Conservation (phyloP, 2,329 filamentous ascomycete species). For the Fusarium coffeatum region DNA sequence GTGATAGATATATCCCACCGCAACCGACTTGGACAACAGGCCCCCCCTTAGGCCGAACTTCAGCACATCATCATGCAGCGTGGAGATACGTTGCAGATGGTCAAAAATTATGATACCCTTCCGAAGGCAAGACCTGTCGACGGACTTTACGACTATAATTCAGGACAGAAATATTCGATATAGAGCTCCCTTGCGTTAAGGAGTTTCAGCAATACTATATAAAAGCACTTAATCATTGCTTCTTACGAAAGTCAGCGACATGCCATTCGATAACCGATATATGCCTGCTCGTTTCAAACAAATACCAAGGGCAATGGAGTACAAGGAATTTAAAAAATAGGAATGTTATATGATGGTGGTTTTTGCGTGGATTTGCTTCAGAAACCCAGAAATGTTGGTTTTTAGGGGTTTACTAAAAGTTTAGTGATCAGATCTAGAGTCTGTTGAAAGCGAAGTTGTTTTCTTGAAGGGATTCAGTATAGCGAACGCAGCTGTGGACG, state of each 20-base stretch:
- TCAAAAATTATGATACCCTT: conserved; percentile 5
- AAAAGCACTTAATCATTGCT: conserved; percentile 28
- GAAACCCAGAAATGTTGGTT: background rate
- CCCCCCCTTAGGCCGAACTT: background rate
- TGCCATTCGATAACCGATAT: conserved; percentile 10
- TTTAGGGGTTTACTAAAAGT: conserved; percentile 17
- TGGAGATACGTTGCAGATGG: background rate
- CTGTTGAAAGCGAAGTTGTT: conserved; percentile 12
- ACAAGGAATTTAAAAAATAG: conserved; percentile 23
- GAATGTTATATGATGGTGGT: conserved; percentile 5
- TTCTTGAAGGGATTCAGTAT: conserved; percentile 1
- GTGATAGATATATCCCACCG: conserved; percentile 46
- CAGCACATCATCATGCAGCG: background rate
- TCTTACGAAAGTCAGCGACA: conserved; percentile 17
- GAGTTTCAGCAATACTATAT: conserved; percentile 28
- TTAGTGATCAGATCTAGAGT: conserved; percentile 23
- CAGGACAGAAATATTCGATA: conserved; percentile 17
- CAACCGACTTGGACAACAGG: conserved; percentile 25
- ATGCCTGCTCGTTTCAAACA: background rate
- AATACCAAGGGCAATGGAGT: conserved; percentile 10
- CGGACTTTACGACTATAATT: conserved; percentile 27
- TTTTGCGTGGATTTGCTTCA: conserved; percentile 9
- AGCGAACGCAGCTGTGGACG: conserved; percentile 6
- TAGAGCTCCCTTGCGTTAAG: conserved; percentile 13
- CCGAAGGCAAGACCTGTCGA: conserved; percentile 21